These are phyloP conservation scores for Epichloe elymi DNA, from an alignment of 2,329 filamentous ascomycete genomes.

Conservation along the genomic window DNA sequence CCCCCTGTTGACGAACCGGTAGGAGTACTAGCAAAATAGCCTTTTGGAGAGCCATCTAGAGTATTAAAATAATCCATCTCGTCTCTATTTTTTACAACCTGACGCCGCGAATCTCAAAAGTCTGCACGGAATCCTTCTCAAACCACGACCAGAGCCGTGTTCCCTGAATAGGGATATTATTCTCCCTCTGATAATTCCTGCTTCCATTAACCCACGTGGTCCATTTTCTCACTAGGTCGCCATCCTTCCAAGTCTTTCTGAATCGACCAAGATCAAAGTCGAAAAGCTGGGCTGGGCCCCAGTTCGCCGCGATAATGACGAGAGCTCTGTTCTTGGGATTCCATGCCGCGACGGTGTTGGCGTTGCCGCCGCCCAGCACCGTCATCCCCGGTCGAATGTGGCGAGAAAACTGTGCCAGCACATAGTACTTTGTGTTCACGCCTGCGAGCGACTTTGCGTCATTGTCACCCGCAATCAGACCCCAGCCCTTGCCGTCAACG, in stretches of 20 bases:
- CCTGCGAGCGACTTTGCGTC: slow-evolving; percentile 16
- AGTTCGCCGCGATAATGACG: slow-evolving; percentile 27
- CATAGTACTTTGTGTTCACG: slow-evolving; percentile 26
- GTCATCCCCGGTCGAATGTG: slow-evolving; percentile 28
- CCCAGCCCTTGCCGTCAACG: slow-evolving; percentile 27
- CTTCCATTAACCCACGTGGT: not conserved
- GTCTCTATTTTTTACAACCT: no score
- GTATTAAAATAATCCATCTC: no score
- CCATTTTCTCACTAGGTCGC: not conserved
- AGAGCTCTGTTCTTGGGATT: slow-evolving; percentile 20
- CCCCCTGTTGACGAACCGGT: no score
- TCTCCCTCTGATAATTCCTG: not conserved
- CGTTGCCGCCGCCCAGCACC: slow-evolving; percentile 22
- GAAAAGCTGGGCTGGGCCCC: slow-evolving; percentile 22
- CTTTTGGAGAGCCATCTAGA: no score
- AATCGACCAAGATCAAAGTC: slow-evolving; percentile 27
- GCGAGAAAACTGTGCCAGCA: slow-evolving; percentile 27
- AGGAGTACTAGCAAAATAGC: no score
- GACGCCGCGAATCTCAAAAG: slow-evolving; percentile 2
- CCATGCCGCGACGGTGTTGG: slow-evolving; percentile 26
- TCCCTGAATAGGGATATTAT: not conserved
- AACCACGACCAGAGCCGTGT: slow-evolving; percentile 5
- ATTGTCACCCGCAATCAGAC: slow-evolving; percentile 26
- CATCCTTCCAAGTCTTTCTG: slow-evolving; percentile 3
- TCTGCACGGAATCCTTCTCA: not conserved